A percentile compares a stretch with the other conserved stretches of the same genome.
These are phyloP conservation scores for Austropuccinia psidii DNA, from an alignment of 1,284 basidiomycete genomes.

Conservation along the genomic window DNA sequence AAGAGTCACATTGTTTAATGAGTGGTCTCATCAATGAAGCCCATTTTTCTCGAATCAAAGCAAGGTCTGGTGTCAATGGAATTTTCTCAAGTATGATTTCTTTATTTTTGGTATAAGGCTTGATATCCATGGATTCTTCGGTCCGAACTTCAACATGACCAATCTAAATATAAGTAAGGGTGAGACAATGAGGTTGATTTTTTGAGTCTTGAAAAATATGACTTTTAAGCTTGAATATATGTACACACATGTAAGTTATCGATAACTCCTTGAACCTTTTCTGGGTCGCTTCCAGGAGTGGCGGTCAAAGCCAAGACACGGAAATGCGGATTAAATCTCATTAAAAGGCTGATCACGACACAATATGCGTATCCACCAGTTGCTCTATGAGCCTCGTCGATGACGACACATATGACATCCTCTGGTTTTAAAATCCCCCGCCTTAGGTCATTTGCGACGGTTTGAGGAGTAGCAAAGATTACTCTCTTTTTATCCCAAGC, in stretches of 20 bases:
- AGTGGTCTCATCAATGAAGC: constrained; percentile 45
- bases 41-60: constrained; percentile 46
- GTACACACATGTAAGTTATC: constrained; percentile 68
- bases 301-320: constrained; percentile 88
- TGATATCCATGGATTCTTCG: constrained; percentile 80
- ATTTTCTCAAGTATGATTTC: constrained; percentile 42
- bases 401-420: constrained; percentile 71
- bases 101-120: constrained; percentile 81
- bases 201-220: background rate
- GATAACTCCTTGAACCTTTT: constrained; percentile 82
- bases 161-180: constrained; percentile 52
- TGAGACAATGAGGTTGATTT: background rate
- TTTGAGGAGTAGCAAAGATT: constrained; percentile 98
- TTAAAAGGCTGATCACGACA: constrained; percentile 77
- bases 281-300: constrained; percentile 79
- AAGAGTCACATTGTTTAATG: constrained; percentile 37
- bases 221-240: too few species aligned
- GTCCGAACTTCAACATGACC: constrained; percentile 90
- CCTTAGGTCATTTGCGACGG: constrained; percentile 77
- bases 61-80: constrained; percentile 41
- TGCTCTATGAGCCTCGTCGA: constrained; percentile 93
- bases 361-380: constrained; percentile 90
- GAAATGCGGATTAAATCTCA: constrained; percentile 88
- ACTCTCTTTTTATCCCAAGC: constrained; percentile 74
- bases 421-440: constrained; percentile 65